Percentiles rank a stretch among this genome's conserved stretches.
Conservation (phyloP, 352 stramenopile genomes). For the Phytopythium kandeliae region DNA sequence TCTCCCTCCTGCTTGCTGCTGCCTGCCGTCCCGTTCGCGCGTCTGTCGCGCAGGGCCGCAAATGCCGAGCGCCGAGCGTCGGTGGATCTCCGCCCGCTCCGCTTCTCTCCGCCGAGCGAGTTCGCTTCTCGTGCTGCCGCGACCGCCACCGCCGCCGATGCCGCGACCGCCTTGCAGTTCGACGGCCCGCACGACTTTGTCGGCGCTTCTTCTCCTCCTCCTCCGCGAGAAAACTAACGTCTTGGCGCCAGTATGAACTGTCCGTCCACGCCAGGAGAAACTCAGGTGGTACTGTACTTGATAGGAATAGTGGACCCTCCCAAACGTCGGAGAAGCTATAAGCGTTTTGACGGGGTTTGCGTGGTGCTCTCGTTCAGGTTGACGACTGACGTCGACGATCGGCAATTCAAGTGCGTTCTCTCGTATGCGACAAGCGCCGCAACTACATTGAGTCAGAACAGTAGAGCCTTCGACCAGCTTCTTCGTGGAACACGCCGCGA, state of each 20-base stretch:
- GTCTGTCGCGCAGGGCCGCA: not conserved
- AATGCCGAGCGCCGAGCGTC: not conserved
- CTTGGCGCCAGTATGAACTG: not conserved
- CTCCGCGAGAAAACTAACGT: not conserved
- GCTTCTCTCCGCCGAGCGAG: too few species aligned
- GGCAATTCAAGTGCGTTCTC: too few species aligned
- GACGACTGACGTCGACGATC: not conserved
- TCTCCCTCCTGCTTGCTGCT: not conserved
- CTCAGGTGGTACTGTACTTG: not conserved
- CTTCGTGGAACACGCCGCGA: not conserved
- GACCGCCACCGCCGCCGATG: too few species aligned
- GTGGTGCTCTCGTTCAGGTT: not conserved
- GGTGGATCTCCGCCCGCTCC: not conserved
- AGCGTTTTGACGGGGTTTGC: slow-evolving; percentile 1
- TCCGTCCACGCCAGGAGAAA: too few species aligned
- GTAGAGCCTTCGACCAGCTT: too few species aligned
- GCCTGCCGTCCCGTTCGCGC: not conserved
- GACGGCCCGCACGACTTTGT: not conserved
- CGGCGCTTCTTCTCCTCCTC: not conserved
- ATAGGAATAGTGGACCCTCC: not conserved
- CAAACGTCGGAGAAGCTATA: not conserved
- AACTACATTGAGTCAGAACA: too few species aligned
- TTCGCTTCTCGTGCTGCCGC: not conserved
- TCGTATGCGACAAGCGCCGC: too few species aligned
- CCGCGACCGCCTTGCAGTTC: not conserved